Conservation (phyloP, 2,329 filamentous ascomycete genomes). For the Tricladium varicosporioides region DNA sequence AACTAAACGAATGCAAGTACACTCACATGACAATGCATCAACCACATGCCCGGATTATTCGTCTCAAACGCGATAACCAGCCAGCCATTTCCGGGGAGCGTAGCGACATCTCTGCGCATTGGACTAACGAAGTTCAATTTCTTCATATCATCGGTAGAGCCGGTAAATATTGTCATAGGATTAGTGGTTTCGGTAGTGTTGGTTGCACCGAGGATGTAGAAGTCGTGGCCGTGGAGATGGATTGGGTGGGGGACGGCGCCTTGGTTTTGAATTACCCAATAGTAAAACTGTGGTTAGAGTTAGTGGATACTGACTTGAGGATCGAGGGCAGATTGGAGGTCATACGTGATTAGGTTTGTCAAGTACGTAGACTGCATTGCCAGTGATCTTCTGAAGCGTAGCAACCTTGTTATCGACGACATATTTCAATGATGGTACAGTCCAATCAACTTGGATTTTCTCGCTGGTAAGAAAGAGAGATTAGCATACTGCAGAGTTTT, state of each 20-base stretch:
- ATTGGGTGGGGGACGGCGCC: not conserved
- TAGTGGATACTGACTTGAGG: no score
- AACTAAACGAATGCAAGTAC: not conserved
- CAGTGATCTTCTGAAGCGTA: no score
- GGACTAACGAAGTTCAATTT: conserved; percentile 5
- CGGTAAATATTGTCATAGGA: not conserved
- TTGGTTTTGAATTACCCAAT: conserved; percentile 4
- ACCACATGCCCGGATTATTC: conserved; percentile 8
- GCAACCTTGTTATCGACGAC: not conserved
- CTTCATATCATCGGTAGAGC: not conserved
- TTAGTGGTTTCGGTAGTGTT: not conserved
- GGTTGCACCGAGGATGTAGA: conserved; percentile 1
- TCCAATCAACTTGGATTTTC: conserved; percentile 1
- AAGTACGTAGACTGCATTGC: not conserved
- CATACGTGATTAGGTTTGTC: not conserved
- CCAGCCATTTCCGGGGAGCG: not conserved
- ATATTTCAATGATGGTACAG: conserved; percentile 3
- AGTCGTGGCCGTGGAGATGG: conserved; percentile 10
- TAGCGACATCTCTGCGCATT: conserved; percentile 3
- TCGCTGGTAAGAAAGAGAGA: not conserved
- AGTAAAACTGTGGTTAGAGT: conserved; percentile 1
- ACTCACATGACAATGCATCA: conserved; percentile 9
- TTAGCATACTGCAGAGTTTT: not conserved
- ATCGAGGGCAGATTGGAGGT: not conserved
- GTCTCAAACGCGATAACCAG: conserved; percentile 6